Evolutionary conservation across 2,329 filamentous ascomycete species (phyloP).

Genomic region (Ceratocystis lukuohia): DNA sequence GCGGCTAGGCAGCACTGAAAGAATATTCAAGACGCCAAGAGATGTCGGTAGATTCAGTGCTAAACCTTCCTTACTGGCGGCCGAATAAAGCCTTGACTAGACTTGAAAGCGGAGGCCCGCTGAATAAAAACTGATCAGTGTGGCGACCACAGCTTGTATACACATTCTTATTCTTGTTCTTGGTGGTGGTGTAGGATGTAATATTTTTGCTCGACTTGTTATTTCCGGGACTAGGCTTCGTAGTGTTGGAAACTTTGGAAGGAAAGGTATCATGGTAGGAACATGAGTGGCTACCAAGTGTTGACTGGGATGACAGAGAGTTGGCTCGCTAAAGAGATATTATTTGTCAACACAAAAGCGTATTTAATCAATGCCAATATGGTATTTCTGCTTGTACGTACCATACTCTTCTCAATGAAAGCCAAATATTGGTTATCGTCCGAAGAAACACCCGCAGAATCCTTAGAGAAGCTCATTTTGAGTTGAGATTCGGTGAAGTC

Average conservation of each 20-base stretch:
- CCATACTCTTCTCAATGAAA: conserved; percentile 12
- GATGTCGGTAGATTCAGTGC: too few relatives aligned
- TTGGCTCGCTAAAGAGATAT: conserved; percentile 1
- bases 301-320: conserved; percentile 12
- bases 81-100: conserved; percentile 31
- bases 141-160: conserved; percentile 44
- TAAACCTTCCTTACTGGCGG: conserved; percentile 11
- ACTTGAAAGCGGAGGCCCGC: conserved; percentile 35
- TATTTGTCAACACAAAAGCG: neutral
- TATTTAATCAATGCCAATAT: too few relatives aligned
- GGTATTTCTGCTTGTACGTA: neutral
- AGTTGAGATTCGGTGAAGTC: neutral
- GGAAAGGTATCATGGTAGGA: neutral
- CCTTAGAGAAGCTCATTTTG: conserved; percentile 12
- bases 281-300: neutral
- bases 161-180: conserved; percentile 32
- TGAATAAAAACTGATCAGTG: conserved; percentile 40
- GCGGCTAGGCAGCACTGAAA: too few relatives aligned
- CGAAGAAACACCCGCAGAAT: neutral
- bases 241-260: neutral
- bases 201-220: neutral
- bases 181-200: conserved; percentile 21
- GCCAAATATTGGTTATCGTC: conserved; percentile 1
- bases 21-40: too few relatives aligned
- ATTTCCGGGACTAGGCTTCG: conserved; percentile 15